Conservation (phyloP, 2,329 filamentous ascomycete species). For the Penicillium aurantiogriseum region DNA sequence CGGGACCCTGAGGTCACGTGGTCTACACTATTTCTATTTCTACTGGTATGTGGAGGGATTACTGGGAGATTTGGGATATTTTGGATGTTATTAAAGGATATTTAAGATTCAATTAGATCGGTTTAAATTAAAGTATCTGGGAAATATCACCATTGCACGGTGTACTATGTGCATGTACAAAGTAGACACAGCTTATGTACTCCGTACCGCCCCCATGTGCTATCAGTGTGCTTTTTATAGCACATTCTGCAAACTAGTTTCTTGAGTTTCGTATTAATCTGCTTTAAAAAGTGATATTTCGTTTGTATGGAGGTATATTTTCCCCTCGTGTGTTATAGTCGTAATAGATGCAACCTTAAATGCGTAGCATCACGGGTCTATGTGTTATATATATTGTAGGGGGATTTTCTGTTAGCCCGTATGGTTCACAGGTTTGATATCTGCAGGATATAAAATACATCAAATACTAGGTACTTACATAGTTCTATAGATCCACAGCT, state of each 20-base stretch:
- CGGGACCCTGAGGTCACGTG: slow-evolving; percentile 14
- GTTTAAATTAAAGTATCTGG: background rate
- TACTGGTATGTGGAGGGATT: background rate
- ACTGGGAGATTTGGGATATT: no score
- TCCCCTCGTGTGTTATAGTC: background rate
- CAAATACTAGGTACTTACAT: background rate
- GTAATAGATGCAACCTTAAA: background rate
- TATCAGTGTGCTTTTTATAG: slow-evolving; percentile 10
- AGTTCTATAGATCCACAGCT: no score
- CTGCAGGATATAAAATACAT: background rate
- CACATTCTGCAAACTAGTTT: background rate
- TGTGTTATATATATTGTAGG: background rate
- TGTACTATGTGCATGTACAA: background rate
- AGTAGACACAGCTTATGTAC: background rate
- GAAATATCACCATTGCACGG: background rate
- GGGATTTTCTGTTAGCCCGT: background rate
- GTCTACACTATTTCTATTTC: background rate
- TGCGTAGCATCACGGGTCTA: no score
- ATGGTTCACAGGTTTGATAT: background rate
- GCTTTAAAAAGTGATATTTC: background rate
- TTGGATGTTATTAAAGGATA: background rate
- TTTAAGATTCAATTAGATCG: background rate
- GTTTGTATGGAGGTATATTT: background rate
- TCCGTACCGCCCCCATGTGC: background rate
- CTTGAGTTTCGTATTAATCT: background rate